Evolutionary conservation across 1,139 yeast genomes (phyloP).

Genomic region (Suhomyces guaymorum): DNA sequence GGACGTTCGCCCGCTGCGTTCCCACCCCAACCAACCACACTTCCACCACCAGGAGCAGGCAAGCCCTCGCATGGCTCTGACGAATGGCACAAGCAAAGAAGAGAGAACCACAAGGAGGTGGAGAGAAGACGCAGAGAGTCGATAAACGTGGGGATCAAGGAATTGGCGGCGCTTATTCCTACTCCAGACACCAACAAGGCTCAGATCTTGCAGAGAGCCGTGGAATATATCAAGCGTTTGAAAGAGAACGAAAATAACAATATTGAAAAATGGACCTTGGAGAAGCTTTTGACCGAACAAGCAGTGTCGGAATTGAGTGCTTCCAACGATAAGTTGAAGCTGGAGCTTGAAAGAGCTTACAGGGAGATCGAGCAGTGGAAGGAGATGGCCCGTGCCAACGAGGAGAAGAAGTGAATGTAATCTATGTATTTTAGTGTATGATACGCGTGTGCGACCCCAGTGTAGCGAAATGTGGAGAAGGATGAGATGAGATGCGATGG

Average conservation of each 20-base stretch:
- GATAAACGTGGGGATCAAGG: constrained; percentile 85
- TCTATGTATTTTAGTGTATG: constrained; percentile 9
- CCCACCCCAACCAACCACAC: constrained; percentile 34
- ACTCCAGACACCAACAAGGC: constrained; percentile 91
- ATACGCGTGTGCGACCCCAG: constrained; percentile 3
- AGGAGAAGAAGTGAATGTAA: constrained; percentile 20
- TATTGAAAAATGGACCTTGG: constrained; percentile 92
- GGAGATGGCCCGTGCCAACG: constrained; percentile 36
- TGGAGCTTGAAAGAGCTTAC: constrained; percentile 87
- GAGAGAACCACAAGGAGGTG: constrained; percentile 94
- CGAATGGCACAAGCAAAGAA: constrained; percentile 85
- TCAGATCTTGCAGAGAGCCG: constrained; percentile 82
- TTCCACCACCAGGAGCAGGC: constrained; percentile 38
- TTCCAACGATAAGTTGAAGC: constrained; percentile 75
- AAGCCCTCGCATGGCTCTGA: constrained; percentile 68
- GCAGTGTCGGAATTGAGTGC: constrained; percentile 78
- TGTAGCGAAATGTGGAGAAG: too few relatives aligned
- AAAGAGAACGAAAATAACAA: constrained; percentile 86
- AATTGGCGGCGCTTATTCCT: constrained; percentile 79
- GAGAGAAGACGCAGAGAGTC: constrained; percentile 95
- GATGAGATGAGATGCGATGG: too few relatives aligned
- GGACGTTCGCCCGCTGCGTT: constrained; percentile 14
- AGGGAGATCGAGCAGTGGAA: constrained; percentile 87
- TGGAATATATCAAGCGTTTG: constrained; percentile 83
- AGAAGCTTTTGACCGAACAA: constrained; percentile 87